Evolutionary conservation across 495 filamentous ascomycete species (phyloP).

Genomic region (Ramalina intermedia): DNA sequence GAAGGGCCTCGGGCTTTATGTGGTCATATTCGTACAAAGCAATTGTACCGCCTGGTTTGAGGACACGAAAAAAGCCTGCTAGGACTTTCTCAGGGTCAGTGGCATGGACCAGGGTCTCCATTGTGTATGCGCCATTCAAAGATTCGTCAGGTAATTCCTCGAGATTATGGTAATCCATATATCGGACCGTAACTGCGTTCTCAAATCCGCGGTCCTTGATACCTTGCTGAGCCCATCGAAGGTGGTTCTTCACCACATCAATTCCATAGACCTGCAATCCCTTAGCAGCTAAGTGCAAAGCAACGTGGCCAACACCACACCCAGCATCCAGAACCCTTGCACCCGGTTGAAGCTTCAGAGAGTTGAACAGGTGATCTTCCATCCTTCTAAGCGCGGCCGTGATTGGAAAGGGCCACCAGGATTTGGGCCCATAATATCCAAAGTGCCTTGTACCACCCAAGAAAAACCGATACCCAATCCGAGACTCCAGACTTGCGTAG

Average conservation of each 20-base stretch:
- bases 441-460: constrained; percentile 38
- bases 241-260: constrained; percentile 37
- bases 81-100: constrained; percentile 33
- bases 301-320: constrained; percentile 36
- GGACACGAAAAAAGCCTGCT: constrained; percentile 31
- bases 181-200: constrained; percentile 22
- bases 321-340: constrained; percentile 36
- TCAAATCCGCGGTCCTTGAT: constrained; percentile 24
- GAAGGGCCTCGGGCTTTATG: constrained; percentile 16
- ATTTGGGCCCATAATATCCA: constrained; percentile 31
- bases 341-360: constrained; percentile 22
- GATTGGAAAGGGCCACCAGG: constrained; percentile 37
- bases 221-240: constrained; percentile 29
- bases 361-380: constrained; percentile 33
- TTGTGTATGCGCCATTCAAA: constrained; percentile 42
- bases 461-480: constrained; percentile 33
- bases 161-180: constrained; percentile 41
- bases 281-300: constrained; percentile 28
- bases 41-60: constrained; percentile 34
- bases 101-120: constrained; percentile 46
- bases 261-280: constrained; percentile 31
- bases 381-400: constrained; percentile 25
- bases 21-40: constrained; percentile 40
- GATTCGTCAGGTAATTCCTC: constrained; percentile 21
- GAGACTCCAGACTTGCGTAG: constrained; percentile 32